Percentiles rank a stretch among this genome's conserved stretches.
These are phyloP conservation scores for Gymnopilus junonius DNA, from an alignment of 768 basidiomycete species.

Conservation along the genomic window DNA sequence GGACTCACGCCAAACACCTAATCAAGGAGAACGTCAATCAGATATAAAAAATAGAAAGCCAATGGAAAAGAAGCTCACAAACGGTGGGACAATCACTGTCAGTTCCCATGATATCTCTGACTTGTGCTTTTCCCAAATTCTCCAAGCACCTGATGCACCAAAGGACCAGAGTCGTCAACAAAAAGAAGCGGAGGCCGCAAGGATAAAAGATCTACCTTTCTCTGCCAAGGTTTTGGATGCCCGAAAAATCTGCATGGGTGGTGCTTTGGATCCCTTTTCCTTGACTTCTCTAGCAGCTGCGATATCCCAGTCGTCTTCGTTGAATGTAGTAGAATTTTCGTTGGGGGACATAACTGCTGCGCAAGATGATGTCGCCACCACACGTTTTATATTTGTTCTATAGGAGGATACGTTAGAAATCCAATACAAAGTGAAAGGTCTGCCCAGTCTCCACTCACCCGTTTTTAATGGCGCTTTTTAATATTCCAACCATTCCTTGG, in stretches of 20 bases:
- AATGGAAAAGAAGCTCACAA: conserved; percentile 32
- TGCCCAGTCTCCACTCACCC: conserved; percentile 36
- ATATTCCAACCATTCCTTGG: conserved; percentile 66
- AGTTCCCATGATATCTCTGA: conserved; percentile 52
- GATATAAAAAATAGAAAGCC: background rate
- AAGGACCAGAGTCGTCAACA: background rate
- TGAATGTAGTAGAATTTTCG: conserved; percentile 33
- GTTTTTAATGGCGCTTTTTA: conserved; percentile 62
- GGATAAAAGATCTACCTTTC: conserved; percentile 37
- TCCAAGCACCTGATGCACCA: conserved; percentile 40
- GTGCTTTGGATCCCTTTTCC: background rate
- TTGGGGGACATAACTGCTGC: conserved; percentile 45
- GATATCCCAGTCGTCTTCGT: conserved; percentile 57
- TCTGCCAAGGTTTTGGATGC: conserved; percentile 53
- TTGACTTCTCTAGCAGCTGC: conserved; percentile 1
- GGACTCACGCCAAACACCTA: conserved; percentile 9
- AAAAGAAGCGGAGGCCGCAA: background rate
- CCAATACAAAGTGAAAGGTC: background rate
- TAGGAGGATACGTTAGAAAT: background rate
- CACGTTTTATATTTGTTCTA: conserved; percentile 57
- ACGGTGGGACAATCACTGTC: conserved; percentile 57
- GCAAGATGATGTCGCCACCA: conserved; percentile 69
- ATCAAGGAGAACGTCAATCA: background rate
- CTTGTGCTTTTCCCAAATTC: conserved; percentile 47
- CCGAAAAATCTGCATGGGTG: background rate